phyloP scores from a whole-genome alignment of 2,329 filamentous ascomycete genomes.

The Pseudogymnoascus sp. region DNA sequence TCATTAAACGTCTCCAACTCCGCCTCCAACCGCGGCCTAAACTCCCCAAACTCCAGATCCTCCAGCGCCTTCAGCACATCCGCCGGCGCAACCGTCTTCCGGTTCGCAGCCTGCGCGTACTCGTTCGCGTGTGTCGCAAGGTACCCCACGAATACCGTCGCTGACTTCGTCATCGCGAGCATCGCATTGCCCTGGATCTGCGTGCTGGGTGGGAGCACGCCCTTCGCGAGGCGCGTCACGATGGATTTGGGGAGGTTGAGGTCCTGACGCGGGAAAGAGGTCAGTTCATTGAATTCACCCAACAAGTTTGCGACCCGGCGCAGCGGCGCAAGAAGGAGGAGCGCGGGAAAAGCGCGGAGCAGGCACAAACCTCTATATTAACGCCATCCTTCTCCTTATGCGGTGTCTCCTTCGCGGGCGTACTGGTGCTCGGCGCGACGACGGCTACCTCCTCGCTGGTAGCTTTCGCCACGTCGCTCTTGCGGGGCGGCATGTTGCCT shows the following conservation, averaged over 20 bases:
- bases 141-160: conserved; percentile 77
- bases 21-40: conserved; percentile 61
- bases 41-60: conserved; percentile 64
- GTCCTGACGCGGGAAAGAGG: conserved; percentile 42
- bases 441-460: conserved; percentile 31
- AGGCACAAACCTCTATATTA: conserved; percentile 43
- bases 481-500: conserved; percentile 45
- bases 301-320: conserved; percentile 1
- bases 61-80: conserved; percentile 67
- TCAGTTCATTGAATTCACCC: not conserved
- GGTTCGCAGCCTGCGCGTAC: conserved; percentile 54
- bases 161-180: conserved; percentile 69
- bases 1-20: conserved; percentile 43
- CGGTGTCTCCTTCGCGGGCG: conserved; percentile 23
- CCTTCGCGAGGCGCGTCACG: conserved; percentile 70
- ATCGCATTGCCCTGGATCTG: conserved; percentile 79
- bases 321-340: not conserved
- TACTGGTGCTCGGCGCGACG: conserved; percentile 33
- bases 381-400: conserved; percentile 23
- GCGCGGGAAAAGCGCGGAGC: not conserved
- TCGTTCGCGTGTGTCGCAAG: conserved; percentile 67
- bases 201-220: conserved; percentile 70
- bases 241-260: conserved; percentile 73
- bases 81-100: conserved; percentile 69
- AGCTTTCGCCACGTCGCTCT: conserved; percentile 43